These are phyloP conservation scores for Lactarius tabidus DNA, from an alignment of 768 basidiomycete species.

Conservation along the genomic window DNA sequence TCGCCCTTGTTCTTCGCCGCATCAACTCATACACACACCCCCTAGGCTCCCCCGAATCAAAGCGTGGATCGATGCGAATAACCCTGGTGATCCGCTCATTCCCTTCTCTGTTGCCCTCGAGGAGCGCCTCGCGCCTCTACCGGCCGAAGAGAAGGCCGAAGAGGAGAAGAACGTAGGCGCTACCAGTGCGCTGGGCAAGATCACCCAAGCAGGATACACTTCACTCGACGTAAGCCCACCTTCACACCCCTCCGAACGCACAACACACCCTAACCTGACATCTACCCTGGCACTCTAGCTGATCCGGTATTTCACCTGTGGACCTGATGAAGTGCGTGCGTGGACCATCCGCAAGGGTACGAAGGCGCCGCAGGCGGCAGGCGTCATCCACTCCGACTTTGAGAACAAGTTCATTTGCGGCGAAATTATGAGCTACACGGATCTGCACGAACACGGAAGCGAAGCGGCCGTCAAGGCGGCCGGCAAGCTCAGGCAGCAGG, in stretches of 20 bases:
- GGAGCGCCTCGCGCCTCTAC: constrained; percentile 70
- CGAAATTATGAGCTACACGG: constrained; percentile 92
- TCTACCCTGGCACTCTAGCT: constrained; percentile 47
- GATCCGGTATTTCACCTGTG: constrained; percentile 96
- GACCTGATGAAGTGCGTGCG: constrained; percentile 93
- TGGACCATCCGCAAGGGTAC: constrained; percentile 96
- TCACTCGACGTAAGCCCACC: constrained; percentile 65
- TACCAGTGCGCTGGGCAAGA: constrained; percentile 77
- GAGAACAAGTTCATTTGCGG: constrained; percentile 98
- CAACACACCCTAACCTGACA: not conserved
- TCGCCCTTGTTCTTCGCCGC: not conserved
- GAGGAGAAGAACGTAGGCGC: constrained; percentile 76
- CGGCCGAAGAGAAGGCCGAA: constrained; percentile 59
- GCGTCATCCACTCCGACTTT: constrained; percentile 98
- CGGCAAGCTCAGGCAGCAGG: constrained; percentile 92
- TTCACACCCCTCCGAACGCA: not conserved
- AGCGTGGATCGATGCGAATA: constrained; percentile 94
- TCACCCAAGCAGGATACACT: constrained; percentile 90
- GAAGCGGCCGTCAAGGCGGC: constrained; percentile 92
- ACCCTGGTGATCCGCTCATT: constrained; percentile 92
- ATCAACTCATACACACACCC: not conserved
- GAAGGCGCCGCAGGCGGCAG: constrained; percentile 95
- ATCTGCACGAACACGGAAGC: constrained; percentile 86
- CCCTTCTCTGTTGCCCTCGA: constrained; percentile 97
- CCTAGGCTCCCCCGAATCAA: constrained; percentile 92